Evolutionary conservation across 208 protist genomes (phyloP), one percentile per base, ranked within the genome.

Genomic region (Leishmania tarentolae): DNA sequence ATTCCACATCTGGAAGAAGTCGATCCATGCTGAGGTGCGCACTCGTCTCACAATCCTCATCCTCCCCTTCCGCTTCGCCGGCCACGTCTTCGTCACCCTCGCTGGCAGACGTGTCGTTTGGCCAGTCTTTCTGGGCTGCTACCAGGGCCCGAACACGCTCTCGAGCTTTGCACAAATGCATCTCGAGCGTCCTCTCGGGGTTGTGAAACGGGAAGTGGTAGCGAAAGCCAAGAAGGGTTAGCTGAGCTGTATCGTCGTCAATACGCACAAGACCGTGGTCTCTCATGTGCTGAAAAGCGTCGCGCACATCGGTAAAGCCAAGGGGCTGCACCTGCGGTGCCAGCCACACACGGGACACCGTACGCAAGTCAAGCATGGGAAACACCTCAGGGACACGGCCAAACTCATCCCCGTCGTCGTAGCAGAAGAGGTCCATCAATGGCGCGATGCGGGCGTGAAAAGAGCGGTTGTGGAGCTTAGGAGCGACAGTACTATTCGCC

Each of bases 161-260:
- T 21, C 75, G 66, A 9, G 83, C 69, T 50, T 88, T 78, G 3
- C 71, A 73, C 5, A 93, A 37, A 44, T 80, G 83, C 28, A 94
- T 79, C 61, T 92, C 89, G n/a, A 97, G 74, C 83, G 85, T 90
- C 15, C 83, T 79, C 17, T 94, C 88, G 21, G 87, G 86, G 79
- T 95, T 79, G 76, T 95, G 91, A 66, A 92, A 97, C 0, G 92
- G 92, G 57, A 87, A 94, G 81, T 97, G 94, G 78, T 97, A 97
- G 17, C 88, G 90, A 61, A 93, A 97, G 13, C 94, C 92, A 1
- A 97, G 82, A 15, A 90, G 61, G 7, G 92, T 95, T 13, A 97
- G 90, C 61, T 84, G 86, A 56, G 85, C 92, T 0, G 84, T 72
- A 63, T 85, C 86, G 40, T 86, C 79, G 31, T 59, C 65, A 15